These are phyloP conservation scores for Eutrema yunnanense DNA, from an alignment of 345 rosid species.

Conservation along the genomic window DNA sequence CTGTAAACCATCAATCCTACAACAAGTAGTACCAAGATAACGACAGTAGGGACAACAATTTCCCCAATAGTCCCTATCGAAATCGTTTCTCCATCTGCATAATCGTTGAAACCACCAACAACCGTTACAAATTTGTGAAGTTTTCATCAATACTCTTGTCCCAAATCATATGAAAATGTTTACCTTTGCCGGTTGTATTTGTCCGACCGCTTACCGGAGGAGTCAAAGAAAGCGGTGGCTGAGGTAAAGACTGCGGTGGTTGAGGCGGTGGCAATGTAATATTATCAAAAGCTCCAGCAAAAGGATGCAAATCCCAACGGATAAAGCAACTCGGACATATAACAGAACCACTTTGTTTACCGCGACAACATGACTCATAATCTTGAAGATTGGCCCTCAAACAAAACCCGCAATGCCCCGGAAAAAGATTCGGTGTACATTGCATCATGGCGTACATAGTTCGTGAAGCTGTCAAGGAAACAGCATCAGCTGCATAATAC, in stretches of 20 bases:
- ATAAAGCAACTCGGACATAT: conserved; percentile 7
- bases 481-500: conserved; percentile 10
- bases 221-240: neutral
- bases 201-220: neutral
- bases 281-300: conserved; percentile 11
- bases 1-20: neutral
- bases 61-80: neutral
- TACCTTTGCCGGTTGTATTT: neutral
- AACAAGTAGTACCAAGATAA: neutral
- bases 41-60: neutral
- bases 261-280: neutral
- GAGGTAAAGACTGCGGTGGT: neutral
- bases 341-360: neutral
- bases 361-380: neutral
- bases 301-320: conserved; percentile 16
- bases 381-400: neutral
- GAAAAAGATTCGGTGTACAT: conserved; percentile 16
- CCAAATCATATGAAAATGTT: neutral
- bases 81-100: neutral
- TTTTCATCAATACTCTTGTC: neutral
- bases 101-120: neutral
- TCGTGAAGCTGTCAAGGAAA: neutral
- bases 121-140: neutral
- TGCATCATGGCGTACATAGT: conserved; percentile 13
- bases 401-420: neutral